Evolutionary conservation across 768 basidiomycete genomes (phyloP).

Genomic region (Lactarius evosmus): DNA sequence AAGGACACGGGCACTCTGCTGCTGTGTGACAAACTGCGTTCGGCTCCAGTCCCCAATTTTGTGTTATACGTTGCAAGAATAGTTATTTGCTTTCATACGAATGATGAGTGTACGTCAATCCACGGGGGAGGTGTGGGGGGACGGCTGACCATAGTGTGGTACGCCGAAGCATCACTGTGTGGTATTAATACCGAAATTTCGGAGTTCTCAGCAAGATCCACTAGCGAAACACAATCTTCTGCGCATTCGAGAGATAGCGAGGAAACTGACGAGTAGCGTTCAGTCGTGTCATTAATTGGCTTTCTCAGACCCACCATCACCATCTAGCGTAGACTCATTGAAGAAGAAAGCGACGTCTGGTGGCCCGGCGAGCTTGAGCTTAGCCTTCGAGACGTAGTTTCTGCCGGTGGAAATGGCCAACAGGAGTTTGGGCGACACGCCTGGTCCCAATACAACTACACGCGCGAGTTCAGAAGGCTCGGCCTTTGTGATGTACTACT

Average conservation of each 20-base stretch:
- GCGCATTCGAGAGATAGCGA: slow-evolving; percentile 36
- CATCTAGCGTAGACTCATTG: slow-evolving; percentile 41
- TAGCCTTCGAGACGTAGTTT: slow-evolving; percentile 56
- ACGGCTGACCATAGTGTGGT: slow-evolving; percentile 55
- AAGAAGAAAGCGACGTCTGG: slow-evolving; percentile 50
- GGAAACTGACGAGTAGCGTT: slow-evolving; percentile 16
- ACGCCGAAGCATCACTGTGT: slow-evolving; percentile 61
- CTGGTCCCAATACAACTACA: slow-evolving; percentile 56
- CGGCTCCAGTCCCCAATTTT: slow-evolving; percentile 45
- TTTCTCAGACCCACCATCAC: slow-evolving; percentile 34
- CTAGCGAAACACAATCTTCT: slow-evolving; percentile 46
- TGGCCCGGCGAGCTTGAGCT: slow-evolving; percentile 52
- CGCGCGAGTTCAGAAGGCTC: slow-evolving; percentile 7
- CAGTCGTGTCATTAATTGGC: background rate
- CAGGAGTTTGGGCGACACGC: slow-evolving; percentile 50
- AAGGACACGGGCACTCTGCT: slow-evolving; percentile 63
- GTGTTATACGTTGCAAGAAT: slow-evolving; percentile 70
- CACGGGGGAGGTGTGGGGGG: background rate
- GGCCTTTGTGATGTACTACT: slow-evolving; percentile 21
- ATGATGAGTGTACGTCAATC: slow-evolving; percentile 4
- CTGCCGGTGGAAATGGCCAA: slow-evolving; percentile 63
- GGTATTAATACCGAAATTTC: slow-evolving; percentile 54
- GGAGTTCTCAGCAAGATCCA: slow-evolving; percentile 47
- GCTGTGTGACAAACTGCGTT: slow-evolving; percentile 52
- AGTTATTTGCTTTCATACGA: slow-evolving; percentile 58